Evolutionary conservation across 805 yeast genomes (phyloP).

Genomic region (Pichia paraexigua): DNA sequence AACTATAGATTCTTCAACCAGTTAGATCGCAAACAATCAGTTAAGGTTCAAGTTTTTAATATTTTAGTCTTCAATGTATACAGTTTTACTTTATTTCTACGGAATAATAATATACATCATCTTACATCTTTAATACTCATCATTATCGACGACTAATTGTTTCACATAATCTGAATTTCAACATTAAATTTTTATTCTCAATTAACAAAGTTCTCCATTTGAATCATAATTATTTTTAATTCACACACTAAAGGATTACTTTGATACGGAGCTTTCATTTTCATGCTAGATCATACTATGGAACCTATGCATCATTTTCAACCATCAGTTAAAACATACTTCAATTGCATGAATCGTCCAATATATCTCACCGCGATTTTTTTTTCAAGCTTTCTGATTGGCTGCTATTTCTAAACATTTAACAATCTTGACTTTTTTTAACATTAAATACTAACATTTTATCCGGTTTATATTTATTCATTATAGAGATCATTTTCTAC

Average conservation of each 20-base stretch:
- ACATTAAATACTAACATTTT: slow-evolving; percentile 14
- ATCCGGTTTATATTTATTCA: not conserved
- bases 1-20: no score
- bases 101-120: no score
- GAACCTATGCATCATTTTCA: not conserved
- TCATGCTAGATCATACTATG: not conserved
- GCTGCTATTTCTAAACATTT: slow-evolving; percentile 8
- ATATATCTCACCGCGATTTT: slow-evolving; percentile 15
- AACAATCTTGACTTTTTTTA: not conserved
- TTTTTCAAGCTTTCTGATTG: slow-evolving; percentile 24
- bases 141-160: no score
- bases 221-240: no score
- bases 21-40: not conserved
- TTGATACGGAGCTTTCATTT: no score
- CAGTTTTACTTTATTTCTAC: not conserved
- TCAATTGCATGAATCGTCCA: not conserved
- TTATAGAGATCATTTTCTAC: slow-evolving; percentile 30
- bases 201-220: not conserved
- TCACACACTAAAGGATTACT: no score
- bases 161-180: no score
- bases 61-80: no score
- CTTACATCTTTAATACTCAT: no score
- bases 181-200: no score
- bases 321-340: not conserved
- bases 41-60: no score